Conservation (phyloP, 768 basidiomycete species). For the Lenzites betulinus region DNA sequence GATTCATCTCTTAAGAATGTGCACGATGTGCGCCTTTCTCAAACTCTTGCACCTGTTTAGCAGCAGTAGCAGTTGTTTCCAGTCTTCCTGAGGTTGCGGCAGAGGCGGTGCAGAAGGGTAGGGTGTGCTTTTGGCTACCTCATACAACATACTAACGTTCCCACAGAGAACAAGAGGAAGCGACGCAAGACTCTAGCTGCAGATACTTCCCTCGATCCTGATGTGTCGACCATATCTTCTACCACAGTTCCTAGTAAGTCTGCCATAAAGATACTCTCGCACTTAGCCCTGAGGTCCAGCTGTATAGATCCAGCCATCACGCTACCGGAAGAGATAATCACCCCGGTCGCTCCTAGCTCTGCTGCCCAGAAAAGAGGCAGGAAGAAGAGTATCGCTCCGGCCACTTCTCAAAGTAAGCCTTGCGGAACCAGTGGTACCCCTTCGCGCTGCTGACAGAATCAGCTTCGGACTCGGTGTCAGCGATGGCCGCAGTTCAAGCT, state of each 20-base stretch:
- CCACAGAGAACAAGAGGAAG: constrained; percentile 8
- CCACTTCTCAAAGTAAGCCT: background rate
- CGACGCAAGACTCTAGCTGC: constrained; percentile 1
- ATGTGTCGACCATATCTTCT: background rate
- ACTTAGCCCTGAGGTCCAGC: no score
- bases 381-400: constrained; percentile 2
- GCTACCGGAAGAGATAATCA: no score
- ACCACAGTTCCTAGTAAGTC: background rate
- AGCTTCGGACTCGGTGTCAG: background rate
- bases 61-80: background rate
- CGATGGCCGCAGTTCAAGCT: background rate
- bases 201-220: background rate
- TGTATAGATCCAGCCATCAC: no score
- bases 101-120: background rate
- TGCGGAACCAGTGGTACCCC: no score
- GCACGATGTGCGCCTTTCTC: background rate
- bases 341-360: no score
- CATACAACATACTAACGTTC: no score
- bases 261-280: no score
- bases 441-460: background rate
- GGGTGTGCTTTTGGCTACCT: background rate
- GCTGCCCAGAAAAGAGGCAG: background rate
- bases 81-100: background rate
- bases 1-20: background rate
- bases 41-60: background rate